Evolutionary conservation across 1,139 yeast species (phyloP).

Genomic region (Saccharomyces hybrid): DNA sequence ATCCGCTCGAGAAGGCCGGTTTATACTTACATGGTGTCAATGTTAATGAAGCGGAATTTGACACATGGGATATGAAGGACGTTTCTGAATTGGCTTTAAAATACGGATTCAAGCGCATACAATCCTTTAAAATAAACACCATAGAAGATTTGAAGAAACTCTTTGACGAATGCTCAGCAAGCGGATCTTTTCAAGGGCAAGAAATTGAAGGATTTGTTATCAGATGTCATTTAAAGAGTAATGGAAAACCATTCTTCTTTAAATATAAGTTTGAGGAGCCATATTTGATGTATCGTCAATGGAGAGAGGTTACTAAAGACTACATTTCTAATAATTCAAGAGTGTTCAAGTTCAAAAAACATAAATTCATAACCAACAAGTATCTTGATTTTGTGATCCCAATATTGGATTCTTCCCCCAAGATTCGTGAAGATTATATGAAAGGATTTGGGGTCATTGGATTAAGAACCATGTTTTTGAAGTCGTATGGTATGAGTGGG

Average conservation of each 20-base stretch:
- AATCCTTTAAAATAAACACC: constrained; percentile 37
- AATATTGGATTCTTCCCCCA: constrained; percentile 41
- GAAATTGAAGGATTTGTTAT: constrained; percentile 94
- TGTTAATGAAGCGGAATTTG: constrained; percentile 53
- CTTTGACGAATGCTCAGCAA: constrained; percentile 49
- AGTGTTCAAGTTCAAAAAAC: constrained; percentile 42
- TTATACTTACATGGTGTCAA: constrained; percentile 86
- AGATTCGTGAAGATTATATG: constrained; percentile 40
- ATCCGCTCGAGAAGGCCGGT: constrained; percentile 59
- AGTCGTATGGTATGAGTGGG: constrained; percentile 41
- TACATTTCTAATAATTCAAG: constrained; percentile 43
- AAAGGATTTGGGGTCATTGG: constrained; percentile 69
- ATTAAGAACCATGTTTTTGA: constrained; percentile 54
- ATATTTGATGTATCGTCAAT: constrained; percentile 78
- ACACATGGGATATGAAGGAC: constrained; percentile 52
- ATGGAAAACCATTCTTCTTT: constrained; percentile 52
- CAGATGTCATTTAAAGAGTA: constrained; percentile 40
- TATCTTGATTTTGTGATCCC: constrained; percentile 63
- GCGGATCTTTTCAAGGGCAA: constrained; percentile 62
- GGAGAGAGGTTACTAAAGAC: constrained; percentile 76
- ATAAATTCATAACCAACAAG: constrained; percentile 52
- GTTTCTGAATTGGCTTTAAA: constrained; percentile 53
- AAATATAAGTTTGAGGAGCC: constrained; percentile 96
- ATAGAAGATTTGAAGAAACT: constrained; percentile 42
- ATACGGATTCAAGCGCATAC: constrained; percentile 67